Evolutionary conservation across 1,284 basidiomycete species (phyloP), one percentile per base, ranked within the genome.

Genomic region (Cryptococcus wingfieldii): DNA sequence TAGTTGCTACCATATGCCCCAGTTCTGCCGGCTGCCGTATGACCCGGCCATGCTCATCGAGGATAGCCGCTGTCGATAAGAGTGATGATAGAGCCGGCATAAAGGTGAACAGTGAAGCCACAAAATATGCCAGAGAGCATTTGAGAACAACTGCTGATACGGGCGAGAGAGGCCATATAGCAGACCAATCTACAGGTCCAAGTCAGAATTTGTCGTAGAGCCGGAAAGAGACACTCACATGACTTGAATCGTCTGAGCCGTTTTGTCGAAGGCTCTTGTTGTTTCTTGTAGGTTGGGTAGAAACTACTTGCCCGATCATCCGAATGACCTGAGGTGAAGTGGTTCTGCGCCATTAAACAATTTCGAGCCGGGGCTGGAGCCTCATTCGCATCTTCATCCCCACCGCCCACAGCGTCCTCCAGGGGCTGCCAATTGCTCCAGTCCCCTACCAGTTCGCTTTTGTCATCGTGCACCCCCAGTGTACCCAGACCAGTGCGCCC

Each of bases 61-160:
- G 74, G 65, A 86, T 67, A 1, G 65, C 64, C 1, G 58, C 50
- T 19, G 64, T 70, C 9, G 72, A 74, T 1, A 79, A 63, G 10
- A 75, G 47, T 2, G 50, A 53, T 10, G 76, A 71, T 0, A 83
- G 70, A 0, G 59, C 43, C 0, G 89, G 86, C 8, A 86, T 85
- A 72, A 92, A 98, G 0, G 95, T 98, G 81, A 97, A 98, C 10
- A 98, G 79, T 0, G 90, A 92, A 3, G 83, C 93, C 58, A 97
- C 76, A 56, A 92, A 84, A 73, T 98, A 98, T 0, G 94, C 89
- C 10, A 97, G 79, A 0, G 86, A 83, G 75, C 95, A 98, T 78
- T 98, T 98, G 65, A 93, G 73, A 48, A 97, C 85, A 5, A 68
- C 63, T 2, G 68, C 58, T 13, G 60, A 47, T 25, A 60, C 63